Conservation (phyloP, 495 filamentous ascomycete genomes). For the Talaromyces wortmannii region DNA sequence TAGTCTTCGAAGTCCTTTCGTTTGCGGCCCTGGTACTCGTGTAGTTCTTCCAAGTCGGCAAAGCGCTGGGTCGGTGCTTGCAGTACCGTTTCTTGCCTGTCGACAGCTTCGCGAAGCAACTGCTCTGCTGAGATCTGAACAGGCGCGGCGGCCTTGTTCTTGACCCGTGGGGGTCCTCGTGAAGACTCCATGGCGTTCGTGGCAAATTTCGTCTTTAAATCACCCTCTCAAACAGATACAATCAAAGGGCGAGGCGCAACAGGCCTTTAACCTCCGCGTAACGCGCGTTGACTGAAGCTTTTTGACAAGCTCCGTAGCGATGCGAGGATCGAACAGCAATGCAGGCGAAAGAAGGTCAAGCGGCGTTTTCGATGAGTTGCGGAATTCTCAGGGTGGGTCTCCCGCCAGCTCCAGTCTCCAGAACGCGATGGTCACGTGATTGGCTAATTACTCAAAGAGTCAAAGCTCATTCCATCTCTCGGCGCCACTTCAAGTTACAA, state of each 20-base stretch:
- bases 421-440: neutral
- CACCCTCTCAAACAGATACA: too few species aligned
- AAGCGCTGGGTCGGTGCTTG: slow-evolving; percentile 92
- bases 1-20: slow-evolving; percentile 97
- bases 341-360: neutral
- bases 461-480: too few species aligned
- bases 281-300: too few species aligned
- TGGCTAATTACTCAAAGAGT: too few species aligned
- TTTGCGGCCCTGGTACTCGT: slow-evolving; percentile 95
- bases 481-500: too few species aligned
- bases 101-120: slow-evolving; percentile 94
- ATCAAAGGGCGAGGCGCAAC: too few species aligned
- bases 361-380: neutral
- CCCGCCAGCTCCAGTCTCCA: neutral
- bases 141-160: slow-evolving; percentile 91
- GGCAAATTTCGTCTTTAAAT: too few species aligned
- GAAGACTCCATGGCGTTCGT: slow-evolving; percentile 71
- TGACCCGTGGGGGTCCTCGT: slow-evolving; percentile 91
- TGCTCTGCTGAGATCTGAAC: slow-evolving; percentile 94
- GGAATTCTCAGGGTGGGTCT: neutral
- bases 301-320: neutral
- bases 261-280: too few species aligned
- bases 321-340: neutral
- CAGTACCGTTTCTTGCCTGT: slow-evolving; percentile 84
- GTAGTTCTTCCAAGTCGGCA: slow-evolving; percentile 93